phyloP scores from a whole-genome alignment of 192 early-diverging fungal genomes.

The Umbelopsis vinacea region DNA sequence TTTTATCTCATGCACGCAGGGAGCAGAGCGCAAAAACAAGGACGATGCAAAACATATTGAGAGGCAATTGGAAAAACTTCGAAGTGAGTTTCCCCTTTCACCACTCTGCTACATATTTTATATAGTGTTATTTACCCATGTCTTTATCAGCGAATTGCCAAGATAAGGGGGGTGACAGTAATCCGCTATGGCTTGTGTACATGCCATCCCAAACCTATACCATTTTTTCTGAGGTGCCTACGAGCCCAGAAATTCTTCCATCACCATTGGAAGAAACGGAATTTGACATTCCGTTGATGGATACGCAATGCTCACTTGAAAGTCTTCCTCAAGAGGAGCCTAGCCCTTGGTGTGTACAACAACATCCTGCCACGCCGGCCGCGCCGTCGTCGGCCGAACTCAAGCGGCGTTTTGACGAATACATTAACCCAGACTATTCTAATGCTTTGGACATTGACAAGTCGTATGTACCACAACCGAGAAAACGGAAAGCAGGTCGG shows the following conservation, averaged over 20 bases:
- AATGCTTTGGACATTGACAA: slow-evolving; percentile 61
- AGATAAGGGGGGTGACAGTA: slow-evolving; percentile 47
- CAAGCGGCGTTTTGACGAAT: slow-evolving; percentile 20
- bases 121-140: neutral
- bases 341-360: slow-evolving; percentile 10
- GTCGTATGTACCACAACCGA: slow-evolving; percentile 60
- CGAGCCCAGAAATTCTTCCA: slow-evolving; percentile 5
- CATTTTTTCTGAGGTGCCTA: neutral
- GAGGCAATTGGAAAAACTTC: slow-evolving; percentile 65
- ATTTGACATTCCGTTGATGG: slow-evolving; percentile 16
- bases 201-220: slow-evolving; percentile 13
- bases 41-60: slow-evolving; percentile 80
- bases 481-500: slow-evolving; percentile 46
- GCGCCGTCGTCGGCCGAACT: slow-evolving; percentile 14
- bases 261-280: slow-evolving; percentile 4
- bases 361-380: neutral
- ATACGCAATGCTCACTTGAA: neutral
- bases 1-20: slow-evolving; percentile 36
- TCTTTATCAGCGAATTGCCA: neutral
- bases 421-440: slow-evolving; percentile 15
- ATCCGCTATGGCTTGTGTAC: slow-evolving; percentile 46
- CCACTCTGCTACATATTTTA: neutral
- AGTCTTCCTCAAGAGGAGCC: neutral
- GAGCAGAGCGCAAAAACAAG: slow-evolving; percentile 81
- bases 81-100: slow-evolving; percentile 40